Evolutionary conservation across 2,329 filamentous ascomycete species (phyloP), one percentile per base, ranked within the genome.

Genomic region (Alternaria gaisen): DNA sequence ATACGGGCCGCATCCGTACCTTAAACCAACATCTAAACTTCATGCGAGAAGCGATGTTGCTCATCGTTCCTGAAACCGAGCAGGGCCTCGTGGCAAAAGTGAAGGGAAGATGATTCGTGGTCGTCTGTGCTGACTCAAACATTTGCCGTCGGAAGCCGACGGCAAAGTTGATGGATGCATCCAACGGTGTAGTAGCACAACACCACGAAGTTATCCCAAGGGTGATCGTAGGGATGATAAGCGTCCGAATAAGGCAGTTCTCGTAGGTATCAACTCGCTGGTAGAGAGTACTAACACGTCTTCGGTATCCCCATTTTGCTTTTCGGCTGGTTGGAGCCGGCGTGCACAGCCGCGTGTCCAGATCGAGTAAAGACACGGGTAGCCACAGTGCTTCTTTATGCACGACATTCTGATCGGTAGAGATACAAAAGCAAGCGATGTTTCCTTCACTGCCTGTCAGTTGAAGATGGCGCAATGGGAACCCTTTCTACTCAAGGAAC

Each of bases 1-100:
- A 59, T 56, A 44, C 60, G 60, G 56, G 51, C 56, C 60, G 52
- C 46, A 53, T 53, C 56, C 56, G 46, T 55, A 60, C 57, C 57
- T 60, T 60, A 60, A 56, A 51, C 46, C 44, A 44, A 60, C 57
- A 44, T 44, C 57, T 41, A 56, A 55, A 56, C 26, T 38, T 55
- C 26, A 43, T 43, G 43, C 26, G 18, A 24, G 30, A 36, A 42
- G n/a, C 43, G n/a, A 43, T 43, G 51, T 53, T 50, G 30, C 52
- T 44, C 56, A 14, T 55, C 38, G 30, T 53, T 48, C 28, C 30
- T 48, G 28, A 43, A 41, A 43, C 38, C 41, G 20, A 26, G 41
- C 32, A 44, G 44, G 28, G 22, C n/a, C 40, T 34, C 22, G 38
- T 58, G 38, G 51, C 38, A 44, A 32, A 48, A 6, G 10, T 46